These are phyloP conservation scores for Stereum hirsutum DNA, from an alignment of 1,284 basidiomycete genomes.

Conservation along the genomic window DNA sequence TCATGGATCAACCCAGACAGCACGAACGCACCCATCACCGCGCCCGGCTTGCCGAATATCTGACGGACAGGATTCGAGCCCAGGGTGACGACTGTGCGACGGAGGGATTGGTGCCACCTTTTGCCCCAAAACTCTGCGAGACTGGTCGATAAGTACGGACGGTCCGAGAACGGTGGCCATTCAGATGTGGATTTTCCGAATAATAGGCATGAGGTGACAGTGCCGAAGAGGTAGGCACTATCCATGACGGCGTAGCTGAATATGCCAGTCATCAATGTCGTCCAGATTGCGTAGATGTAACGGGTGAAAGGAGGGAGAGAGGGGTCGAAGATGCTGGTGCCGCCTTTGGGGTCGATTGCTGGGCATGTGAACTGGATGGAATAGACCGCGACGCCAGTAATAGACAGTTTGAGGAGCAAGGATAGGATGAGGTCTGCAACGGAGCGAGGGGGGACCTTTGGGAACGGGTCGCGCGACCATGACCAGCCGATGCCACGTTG, in stretches of 20 bases:
- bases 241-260: neutral
- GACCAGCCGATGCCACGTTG: conserved; percentile 48
- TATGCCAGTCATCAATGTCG: neutral
- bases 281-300: neutral
- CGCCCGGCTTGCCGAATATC: conserved; percentile 12
- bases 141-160: conserved; percentile 35
- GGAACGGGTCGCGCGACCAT: conserved; percentile 33
- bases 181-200: conserved; percentile 28
- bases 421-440: conserved; percentile 22
- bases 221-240: conserved; percentile 3
- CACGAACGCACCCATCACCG: conserved; percentile 11
- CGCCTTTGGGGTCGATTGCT: conserved; percentile 3
- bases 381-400: conserved; percentile 30
- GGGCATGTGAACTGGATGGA: too few species aligned
- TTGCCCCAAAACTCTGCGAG: conserved; percentile 39
- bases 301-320: neutral
- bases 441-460: conserved; percentile 24
- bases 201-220: conserved; percentile 9
- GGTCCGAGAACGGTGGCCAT: conserved; percentile 39
- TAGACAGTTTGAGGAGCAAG: conserved; percentile 16
- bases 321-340: conserved; percentile 7
- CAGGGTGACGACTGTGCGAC: conserved; percentile 29
- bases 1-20: conserved; percentile 7
- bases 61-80: conserved; percentile 5
- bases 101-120: conserved; percentile 46